phyloP scores from a whole-genome alignment of 257 asterid species.

The Nicotiana attenuata region DNA sequence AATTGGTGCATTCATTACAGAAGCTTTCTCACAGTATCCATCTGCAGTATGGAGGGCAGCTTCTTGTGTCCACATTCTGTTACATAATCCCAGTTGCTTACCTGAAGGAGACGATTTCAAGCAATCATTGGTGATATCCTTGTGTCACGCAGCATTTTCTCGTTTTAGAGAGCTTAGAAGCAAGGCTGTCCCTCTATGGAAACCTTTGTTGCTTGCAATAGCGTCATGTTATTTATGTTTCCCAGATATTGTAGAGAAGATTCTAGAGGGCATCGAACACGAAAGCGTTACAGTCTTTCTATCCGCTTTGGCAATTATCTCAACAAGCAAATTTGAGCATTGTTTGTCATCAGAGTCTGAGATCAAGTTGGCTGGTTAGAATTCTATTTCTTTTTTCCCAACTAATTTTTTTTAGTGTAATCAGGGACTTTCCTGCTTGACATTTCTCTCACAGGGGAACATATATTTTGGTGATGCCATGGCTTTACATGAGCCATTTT shows the following conservation, averaged over 20 bases:
- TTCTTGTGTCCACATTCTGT: conserved; percentile 32
- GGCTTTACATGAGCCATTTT: not conserved
- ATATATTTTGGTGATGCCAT: not conserved
- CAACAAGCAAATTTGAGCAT: conserved; percentile 27
- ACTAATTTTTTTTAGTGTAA: not conserved
- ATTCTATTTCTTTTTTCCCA: not conserved
- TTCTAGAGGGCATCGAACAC: conserved; percentile 19
- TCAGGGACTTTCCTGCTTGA: not conserved
- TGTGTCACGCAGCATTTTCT: conserved; percentile 30
- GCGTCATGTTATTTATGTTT: conserved; percentile 34
- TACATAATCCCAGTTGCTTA: conserved; percentile 25
- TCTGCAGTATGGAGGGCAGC: conserved; percentile 45
- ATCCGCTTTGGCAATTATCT: conserved; percentile 25
- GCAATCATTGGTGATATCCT: conserved; percentile 24
- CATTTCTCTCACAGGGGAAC: not conserved
- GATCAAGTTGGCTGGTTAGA: conserved; percentile 37
- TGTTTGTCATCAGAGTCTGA: conserved; percentile 27
- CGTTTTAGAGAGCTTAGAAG: conserved; percentile 25
- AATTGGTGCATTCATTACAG: conserved; percentile 29
- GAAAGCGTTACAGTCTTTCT: conserved; percentile 27
- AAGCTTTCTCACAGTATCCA: conserved; percentile 34
- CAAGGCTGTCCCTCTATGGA: conserved; percentile 33
- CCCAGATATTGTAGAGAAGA: conserved; percentile 30
- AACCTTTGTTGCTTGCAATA: conserved; percentile 35
- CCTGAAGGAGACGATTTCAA: conserved; percentile 26